Evolutionary conservation across 2,329 filamentous ascomycete genomes (phyloP).

Genomic region (Pseudogymnoascus sp.): DNA sequence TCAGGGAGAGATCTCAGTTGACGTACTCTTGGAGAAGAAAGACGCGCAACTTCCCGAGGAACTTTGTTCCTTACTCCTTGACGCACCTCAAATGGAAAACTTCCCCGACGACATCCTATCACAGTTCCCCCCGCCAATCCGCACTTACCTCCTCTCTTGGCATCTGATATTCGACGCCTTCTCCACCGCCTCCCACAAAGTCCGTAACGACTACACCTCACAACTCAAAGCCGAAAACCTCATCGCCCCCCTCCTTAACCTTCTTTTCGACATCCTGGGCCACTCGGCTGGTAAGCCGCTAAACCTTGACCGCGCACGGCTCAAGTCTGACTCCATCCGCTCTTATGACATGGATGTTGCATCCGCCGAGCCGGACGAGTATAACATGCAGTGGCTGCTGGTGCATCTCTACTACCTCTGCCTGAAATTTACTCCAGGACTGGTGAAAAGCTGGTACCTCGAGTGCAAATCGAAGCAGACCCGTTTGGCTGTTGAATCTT

Average conservation of each 20-base stretch:
- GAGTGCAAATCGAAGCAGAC: conserved; percentile 74
- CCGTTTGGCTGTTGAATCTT: conserved; percentile 66
- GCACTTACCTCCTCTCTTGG: conserved; percentile 83
- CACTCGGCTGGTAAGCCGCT: conserved; percentile 65
- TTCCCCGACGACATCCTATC: conserved; percentile 58
- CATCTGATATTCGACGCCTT: conserved; percentile 83
- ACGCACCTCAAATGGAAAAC: conserved; percentile 62
- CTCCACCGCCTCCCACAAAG: conserved; percentile 64
- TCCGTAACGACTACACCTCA: conserved; percentile 72
- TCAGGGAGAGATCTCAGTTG: conserved; percentile 76
- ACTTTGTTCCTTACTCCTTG: conserved; percentile 71
- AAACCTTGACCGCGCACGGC: conserved; percentile 60
- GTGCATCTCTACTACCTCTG: conserved; percentile 78
- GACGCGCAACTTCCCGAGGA: conserved; percentile 72
- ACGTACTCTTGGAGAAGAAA: conserved; percentile 62
- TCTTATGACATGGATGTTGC: conserved; percentile 44
- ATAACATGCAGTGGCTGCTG: conserved; percentile 73
- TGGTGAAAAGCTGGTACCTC: conserved; percentile 79
- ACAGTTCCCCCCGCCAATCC: conserved; percentile 59
- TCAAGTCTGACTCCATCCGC: conserved; percentile 47
- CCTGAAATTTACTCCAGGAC: conserved; percentile 65
- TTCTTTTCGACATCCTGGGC: conserved; percentile 77
- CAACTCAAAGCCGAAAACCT: conserved; percentile 67
- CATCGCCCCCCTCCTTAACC: conserved; percentile 60
- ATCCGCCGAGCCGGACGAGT: conserved; percentile 54